A percentile compares a stretch with the other conserved stretches of the same genome.
Conservation (phyloP, 1,139 yeast genomes). For the Suzukiozyma palmioleophila region DNA sequence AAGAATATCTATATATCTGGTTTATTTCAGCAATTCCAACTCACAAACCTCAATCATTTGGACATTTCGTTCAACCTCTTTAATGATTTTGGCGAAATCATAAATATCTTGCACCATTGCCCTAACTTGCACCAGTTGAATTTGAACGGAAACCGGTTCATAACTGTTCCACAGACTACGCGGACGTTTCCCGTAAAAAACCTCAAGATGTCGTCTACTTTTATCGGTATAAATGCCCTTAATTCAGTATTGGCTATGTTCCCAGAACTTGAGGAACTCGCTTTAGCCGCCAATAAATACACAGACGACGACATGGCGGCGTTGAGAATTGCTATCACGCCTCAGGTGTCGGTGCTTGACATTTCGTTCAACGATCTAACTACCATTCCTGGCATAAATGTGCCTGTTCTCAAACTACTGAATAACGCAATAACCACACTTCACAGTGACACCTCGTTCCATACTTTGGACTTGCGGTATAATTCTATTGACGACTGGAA, state of each 20-base stretch:
- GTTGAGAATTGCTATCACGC: constrained; percentile 1
- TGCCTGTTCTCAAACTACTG: constrained; percentile 17
- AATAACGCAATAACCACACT: constrained; percentile 20
- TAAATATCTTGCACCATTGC: constrained; percentile 30
- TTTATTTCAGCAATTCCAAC: constrained; percentile 10
- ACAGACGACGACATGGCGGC: constrained; percentile 17
- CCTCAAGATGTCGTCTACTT: constrained; percentile 30
- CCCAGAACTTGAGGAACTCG: constrained; percentile 39
- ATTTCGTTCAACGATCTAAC: constrained; percentile 42
- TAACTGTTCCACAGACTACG: constrained; percentile 18
- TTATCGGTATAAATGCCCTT: constrained; percentile 20
- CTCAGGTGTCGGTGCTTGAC: constrained; percentile 27
- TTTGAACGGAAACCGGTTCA: constrained; percentile 62
- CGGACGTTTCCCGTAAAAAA: constrained; percentile 14
- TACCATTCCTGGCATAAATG: constrained; percentile 22
- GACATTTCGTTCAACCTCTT: constrained; percentile 66
- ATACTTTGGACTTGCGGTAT: constrained; percentile 41
- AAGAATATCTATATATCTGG: constrained; percentile 18
- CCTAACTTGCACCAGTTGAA: constrained; percentile 40
- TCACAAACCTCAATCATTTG: constrained; percentile 33
- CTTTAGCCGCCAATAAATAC: constrained; percentile 46
- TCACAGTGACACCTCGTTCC: constrained; percentile 1
- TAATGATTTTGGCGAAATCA: constrained; percentile 32
- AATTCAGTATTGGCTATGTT: constrained; percentile 28
- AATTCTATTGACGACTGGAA: constrained; percentile 47